These are phyloP conservation scores for Chrysanthemum seticuspe DNA, from an alignment of 129 eudicot species.

Conservation along the genomic window DNA sequence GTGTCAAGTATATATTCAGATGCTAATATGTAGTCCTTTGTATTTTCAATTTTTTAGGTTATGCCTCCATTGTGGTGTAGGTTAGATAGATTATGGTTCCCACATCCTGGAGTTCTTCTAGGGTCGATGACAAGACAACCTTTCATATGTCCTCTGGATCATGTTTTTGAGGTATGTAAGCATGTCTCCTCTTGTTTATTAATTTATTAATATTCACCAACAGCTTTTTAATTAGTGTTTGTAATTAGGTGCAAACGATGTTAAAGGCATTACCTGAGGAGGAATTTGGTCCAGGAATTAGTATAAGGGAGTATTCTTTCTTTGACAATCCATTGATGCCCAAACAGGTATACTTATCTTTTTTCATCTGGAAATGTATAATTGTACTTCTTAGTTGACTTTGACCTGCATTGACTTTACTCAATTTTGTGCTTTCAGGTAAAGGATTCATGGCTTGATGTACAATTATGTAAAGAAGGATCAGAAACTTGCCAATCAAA, in stretches of 20 bases:
- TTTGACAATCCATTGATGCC: conserved; percentile 80
- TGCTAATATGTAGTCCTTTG: conserved; percentile 8
- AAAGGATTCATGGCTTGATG: conserved; percentile 97
- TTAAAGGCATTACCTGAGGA: conserved; percentile 60
- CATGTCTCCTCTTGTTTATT: not conserved
- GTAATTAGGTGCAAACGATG: conserved; percentile 68
- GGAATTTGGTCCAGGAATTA: conserved; percentile 78
- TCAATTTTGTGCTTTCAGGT: conserved; percentile 46
- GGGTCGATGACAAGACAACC: conserved; percentile 91
- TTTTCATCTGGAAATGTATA: not conserved
- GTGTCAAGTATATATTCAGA: not conserved
- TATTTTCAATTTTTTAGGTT: conserved; percentile 52
- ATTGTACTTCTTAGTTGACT: conserved; percentile 13
- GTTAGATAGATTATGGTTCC: conserved; percentile 97
- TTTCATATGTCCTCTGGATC: conserved; percentile 88
- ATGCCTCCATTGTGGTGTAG: conserved; percentile 99
- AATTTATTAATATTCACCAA: not conserved
- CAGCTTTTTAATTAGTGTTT: not conserved
- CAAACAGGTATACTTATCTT: conserved; percentile 43
- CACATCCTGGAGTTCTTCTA: conserved; percentile 85
- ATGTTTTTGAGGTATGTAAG: conserved; percentile 84
- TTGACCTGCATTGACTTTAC: not conserved
- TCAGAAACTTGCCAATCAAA: conserved; percentile 68
- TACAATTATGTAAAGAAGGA: conserved; percentile 87
- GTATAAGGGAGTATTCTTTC: conserved; percentile 79